Evolutionary conservation across 2,329 filamentous ascomycete genomes (phyloP).

Genomic region (Capronia epimyces): DNA sequence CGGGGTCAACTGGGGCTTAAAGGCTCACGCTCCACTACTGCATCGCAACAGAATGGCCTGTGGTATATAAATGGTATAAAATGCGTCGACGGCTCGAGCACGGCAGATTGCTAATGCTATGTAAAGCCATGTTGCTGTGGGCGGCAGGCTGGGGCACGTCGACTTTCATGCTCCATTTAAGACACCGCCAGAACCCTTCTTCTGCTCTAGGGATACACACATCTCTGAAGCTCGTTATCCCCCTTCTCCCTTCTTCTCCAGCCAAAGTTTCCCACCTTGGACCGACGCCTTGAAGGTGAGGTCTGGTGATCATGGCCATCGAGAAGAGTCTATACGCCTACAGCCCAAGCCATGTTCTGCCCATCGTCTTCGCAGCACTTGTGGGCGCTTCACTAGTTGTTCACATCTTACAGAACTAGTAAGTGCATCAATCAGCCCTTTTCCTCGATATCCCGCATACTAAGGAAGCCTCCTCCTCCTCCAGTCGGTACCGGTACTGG

Average conservation of each 20-base stretch:
- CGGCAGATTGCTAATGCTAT: too few relatives aligned
- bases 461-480: background rate
- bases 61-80: too few relatives aligned
- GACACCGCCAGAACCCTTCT: too few relatives aligned
- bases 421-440: conserved; percentile 3
- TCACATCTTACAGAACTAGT: conserved; percentile 36
- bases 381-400: conserved; percentile 32
- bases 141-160: too few relatives aligned
- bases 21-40: background rate
- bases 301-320: background rate
- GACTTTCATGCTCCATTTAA: too few relatives aligned
- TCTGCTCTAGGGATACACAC: too few relatives aligned
- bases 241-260: background rate
- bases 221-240: too few relatives aligned
- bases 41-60: background rate
- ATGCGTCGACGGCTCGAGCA: too few relatives aligned
- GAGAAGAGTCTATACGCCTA: conserved; percentile 30
- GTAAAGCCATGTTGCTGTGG: too few relatives aligned
- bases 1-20: too few relatives aligned
- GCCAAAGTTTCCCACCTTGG: background rate
- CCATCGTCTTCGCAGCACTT: conserved; percentile 33
- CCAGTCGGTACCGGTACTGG: conserved; percentile 34
- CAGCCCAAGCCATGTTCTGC: conserved; percentile 33
- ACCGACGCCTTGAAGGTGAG: too few relatives aligned
- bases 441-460: background rate